Evolutionary conservation across 768 basidiomycete species (phyloP).

Genomic region (Pleurotus platypus): DNA sequence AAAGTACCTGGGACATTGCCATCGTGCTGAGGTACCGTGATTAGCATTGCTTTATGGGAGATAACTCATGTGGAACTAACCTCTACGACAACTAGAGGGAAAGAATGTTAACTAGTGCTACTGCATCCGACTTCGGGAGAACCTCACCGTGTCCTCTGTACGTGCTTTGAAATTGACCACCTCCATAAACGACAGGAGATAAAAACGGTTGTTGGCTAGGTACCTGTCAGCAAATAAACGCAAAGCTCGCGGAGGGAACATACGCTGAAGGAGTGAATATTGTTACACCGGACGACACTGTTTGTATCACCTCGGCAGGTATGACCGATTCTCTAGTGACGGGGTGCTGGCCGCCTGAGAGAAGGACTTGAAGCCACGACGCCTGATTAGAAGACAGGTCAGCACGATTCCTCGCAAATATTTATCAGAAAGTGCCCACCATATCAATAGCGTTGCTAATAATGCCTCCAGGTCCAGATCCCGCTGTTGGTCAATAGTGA

Average conservation of each 20-base stretch:
- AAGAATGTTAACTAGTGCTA: not conserved
- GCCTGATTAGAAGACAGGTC: not conserved
- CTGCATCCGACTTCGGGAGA: not conserved
- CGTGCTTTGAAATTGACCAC: slow-evolving; percentile 15
- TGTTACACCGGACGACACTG: slow-evolving; percentile 15
- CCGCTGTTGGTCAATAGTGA: not conserved
- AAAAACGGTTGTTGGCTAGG: slow-evolving; percentile 15
- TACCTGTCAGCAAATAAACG: not conserved
- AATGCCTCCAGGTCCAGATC: slow-evolving; percentile 20
- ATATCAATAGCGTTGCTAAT: slow-evolving; percentile 20
- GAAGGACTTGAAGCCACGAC: slow-evolving; percentile 19
- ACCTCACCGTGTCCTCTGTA: slow-evolving; percentile 17
- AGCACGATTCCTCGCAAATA: too few species aligned
- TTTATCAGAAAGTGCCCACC: slow-evolving; percentile 4
- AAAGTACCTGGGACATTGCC: slow-evolving; percentile 13
- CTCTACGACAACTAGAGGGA: slow-evolving; percentile 11
- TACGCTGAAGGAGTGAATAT: slow-evolving; percentile 14
- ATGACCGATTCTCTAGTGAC: slow-evolving; percentile 12
- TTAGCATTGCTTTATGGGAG: too few species aligned
- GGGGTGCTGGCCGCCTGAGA: slow-evolving; percentile 14
- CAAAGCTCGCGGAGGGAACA: not conserved
- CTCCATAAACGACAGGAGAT: slow-evolving; percentile 21
- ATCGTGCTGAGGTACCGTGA: slow-evolving; percentile 3
- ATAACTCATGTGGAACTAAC: not conserved
- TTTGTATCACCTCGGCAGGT: slow-evolving; percentile 13